These are phyloP conservation scores for Hericium coralloides DNA, from an alignment of 768 basidiomycete species.

Conservation along the genomic window DNA sequence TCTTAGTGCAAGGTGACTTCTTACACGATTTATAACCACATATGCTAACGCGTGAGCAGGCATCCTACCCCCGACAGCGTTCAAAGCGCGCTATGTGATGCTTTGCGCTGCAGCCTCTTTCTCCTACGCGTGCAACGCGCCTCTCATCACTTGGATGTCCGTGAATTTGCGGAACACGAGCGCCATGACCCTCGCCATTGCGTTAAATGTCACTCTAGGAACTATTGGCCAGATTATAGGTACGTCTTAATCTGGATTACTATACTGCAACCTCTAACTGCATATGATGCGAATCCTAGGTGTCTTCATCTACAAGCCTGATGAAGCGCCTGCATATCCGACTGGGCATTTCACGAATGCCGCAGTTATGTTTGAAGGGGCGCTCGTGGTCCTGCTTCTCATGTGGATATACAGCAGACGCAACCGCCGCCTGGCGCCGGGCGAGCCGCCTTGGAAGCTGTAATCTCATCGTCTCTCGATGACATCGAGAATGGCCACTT, in stretches of 20 bases:
- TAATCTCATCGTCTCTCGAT: constrained; percentile 1
- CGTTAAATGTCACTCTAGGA: background rate
- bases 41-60: background rate
- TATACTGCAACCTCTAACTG: no score
- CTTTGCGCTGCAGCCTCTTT: background rate
- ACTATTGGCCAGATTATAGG: background rate
- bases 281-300: background rate
- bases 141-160: background rate
- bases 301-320: background rate
- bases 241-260: background rate
- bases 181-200: background rate
- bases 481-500: no score
- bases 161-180: background rate
- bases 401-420: constrained; percentile 10
- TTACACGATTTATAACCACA: no score
- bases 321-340: background rate
- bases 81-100: background rate
- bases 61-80: constrained; percentile 6
- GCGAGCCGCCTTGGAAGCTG: constrained; percentile 12
- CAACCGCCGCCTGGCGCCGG: constrained; percentile 9
- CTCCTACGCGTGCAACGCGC: background rate
- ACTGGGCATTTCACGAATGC: background rate
- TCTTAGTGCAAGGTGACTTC: background rate
- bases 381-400: constrained; percentile 9
- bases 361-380: constrained; percentile 13